phyloP scores from a whole-genome alignment of 73 alveolate genomes.

The Tetrahymena thermophila region DNA sequence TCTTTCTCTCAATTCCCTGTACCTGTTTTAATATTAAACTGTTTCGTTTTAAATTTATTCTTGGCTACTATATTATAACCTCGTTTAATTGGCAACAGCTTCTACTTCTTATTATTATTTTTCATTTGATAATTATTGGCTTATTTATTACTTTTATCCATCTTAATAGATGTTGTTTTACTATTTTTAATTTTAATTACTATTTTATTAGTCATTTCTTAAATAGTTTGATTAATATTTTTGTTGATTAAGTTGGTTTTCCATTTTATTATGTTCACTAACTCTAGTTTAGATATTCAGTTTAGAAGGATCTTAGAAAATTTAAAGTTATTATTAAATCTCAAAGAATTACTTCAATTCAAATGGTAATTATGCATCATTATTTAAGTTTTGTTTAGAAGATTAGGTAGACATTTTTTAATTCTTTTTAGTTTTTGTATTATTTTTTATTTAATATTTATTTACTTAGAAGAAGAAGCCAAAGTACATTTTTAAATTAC shows the following conservation, averaged over 20 bases:
- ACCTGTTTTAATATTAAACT: background rate
- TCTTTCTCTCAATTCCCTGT: background rate
- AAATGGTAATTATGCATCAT: background rate
- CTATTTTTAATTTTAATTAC: no score
- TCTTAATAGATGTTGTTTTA: no score
- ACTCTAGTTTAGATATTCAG: background rate
- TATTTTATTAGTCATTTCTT: no score
- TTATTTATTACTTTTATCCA: no score
- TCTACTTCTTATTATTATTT: background rate
- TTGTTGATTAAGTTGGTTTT: background rate
- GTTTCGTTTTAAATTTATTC: background rate
- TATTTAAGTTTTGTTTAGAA: background rate
- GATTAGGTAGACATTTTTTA: background rate
- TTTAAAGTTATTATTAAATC: background rate
- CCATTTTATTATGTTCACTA: background rate
- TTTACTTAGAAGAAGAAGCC: background rate
- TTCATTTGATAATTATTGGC: background rate
- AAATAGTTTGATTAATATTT: background rate
- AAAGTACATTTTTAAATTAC: background rate
- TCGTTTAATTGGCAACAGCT: background rate
- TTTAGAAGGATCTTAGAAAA: background rate
- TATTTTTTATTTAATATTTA: background rate
- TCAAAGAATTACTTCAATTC: background rate
- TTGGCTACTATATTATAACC: background rate
- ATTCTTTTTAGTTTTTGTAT: background rate